These are phyloP conservation scores for Obba rivulosa DNA, from an alignment of 768 basidiomycete species.

Conservation along the genomic window DNA sequence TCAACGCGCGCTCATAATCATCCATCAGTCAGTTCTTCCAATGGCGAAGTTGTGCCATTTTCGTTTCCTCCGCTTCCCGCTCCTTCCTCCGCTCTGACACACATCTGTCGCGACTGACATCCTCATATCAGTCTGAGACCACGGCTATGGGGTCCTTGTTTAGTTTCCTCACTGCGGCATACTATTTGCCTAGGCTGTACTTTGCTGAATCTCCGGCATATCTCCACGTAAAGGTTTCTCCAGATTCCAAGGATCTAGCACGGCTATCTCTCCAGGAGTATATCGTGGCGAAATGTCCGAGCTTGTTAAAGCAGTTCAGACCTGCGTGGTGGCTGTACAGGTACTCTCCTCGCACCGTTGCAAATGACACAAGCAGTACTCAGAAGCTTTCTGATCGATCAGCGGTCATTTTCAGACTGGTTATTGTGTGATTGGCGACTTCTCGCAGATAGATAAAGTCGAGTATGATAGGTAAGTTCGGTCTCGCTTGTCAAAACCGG, in stretches of 20 bases:
- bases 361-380: not conserved
- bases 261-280: slow-evolving; percentile 17
- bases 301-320: slow-evolving; percentile 20
- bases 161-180: slow-evolving; percentile 14
- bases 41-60: too few species aligned
- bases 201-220: slow-evolving; percentile 16
- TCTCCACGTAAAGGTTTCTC: slow-evolving; percentile 10
- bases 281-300: slow-evolving; percentile 22
- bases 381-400: not conserved
- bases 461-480: slow-evolving; percentile 46
- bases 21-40: too few species aligned
- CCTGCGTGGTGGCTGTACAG: slow-evolving; percentile 28
- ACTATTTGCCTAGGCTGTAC: slow-evolving; percentile 15
- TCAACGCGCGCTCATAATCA: too few species aligned
- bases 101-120: not conserved
- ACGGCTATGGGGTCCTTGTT: slow-evolving; percentile 15
- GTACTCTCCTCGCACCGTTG: slow-evolving; percentile 9
- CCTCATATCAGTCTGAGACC: not conserved
- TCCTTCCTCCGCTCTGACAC: too few species aligned
- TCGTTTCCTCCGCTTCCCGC: too few species aligned
- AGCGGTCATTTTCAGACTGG: slow-evolving; percentile 65
- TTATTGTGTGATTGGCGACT: slow-evolving; percentile 56
- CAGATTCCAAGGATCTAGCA: slow-evolving; percentile 4
- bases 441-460: slow-evolving; percentile 50
- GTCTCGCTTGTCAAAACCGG: not conserved